Conservation (phyloP, 179 eudicot species). For the Silene noctiflora region DNA sequence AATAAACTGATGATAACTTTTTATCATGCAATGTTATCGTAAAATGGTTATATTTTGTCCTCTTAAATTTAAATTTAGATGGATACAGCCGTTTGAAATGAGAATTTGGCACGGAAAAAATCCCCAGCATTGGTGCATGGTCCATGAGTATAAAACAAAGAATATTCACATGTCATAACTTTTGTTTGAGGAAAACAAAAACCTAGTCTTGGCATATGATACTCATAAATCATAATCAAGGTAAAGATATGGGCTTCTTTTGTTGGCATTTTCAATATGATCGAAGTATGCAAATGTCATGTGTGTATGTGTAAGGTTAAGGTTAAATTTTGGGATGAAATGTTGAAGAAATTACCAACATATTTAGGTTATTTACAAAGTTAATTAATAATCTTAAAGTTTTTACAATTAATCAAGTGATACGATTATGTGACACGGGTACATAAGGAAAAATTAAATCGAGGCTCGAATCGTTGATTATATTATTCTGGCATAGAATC, state of each 20-base stretch:
- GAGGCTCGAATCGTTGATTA: background rate
- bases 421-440: too few relatives aligned
- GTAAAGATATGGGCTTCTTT: constrained; percentile 13
- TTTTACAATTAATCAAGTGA: too few relatives aligned
- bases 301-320: background rate
- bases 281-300: background rate
- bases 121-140: constrained; percentile 30
- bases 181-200: constrained; percentile 24
- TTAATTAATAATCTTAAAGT: too few relatives aligned
- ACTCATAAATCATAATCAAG: constrained; percentile 8
- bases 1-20: too few relatives aligned
- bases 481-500: background rate
- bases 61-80: background rate
- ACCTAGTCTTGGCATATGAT: constrained; percentile 19
- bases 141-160: constrained; percentile 37
- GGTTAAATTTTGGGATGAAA: background rate
- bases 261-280: constrained; percentile 15
- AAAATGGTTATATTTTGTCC: too few relatives aligned
- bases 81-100: background rate
- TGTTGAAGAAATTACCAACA: background rate
- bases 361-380: background rate
- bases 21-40: too few relatives aligned
- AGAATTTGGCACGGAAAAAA: constrained; percentile 2
- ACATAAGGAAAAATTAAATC: too few relatives aligned
- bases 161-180: constrained; percentile 42